A percentile compares a stretch with the other conserved stretches of the same genome.
Evolutionary conservation across 805 yeast species (phyloP).

Genomic region (Candida yuanshanica): DNA sequence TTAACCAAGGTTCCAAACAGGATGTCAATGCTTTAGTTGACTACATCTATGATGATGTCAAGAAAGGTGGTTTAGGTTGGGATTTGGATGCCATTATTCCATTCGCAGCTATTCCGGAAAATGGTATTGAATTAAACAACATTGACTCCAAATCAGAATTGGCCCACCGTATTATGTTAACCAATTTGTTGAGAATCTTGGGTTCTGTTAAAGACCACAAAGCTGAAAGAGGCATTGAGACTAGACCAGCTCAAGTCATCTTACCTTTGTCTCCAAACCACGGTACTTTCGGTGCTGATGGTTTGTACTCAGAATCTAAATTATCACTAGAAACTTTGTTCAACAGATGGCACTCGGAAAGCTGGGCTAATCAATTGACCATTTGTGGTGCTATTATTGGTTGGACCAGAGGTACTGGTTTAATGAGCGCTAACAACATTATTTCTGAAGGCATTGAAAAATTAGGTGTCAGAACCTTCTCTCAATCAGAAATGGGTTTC

Average conservation of each 20-base stretch:
- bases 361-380: constrained; percentile 91
- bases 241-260: constrained; percentile 97
- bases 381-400: constrained; percentile 98
- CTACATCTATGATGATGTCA: constrained; percentile 76
- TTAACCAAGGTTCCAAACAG: constrained; percentile 95
- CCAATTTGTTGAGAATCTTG: constrained; percentile 85
- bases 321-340: constrained; percentile 90
- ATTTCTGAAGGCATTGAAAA: constrained; percentile 97
- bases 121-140: constrained; percentile 90
- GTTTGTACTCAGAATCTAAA: constrained; percentile 97
- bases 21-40: constrained; percentile 84
- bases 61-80: constrained; percentile 94
- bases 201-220: constrained; percentile 88
- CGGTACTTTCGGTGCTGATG: constrained; percentile 98
- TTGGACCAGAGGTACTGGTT: constrained; percentile 99
- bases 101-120: constrained; percentile 98
- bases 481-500: constrained; percentile 99
- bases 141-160: constrained; percentile 94
- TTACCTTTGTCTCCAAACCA: constrained; percentile 98
- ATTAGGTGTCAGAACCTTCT: constrained; percentile 94
- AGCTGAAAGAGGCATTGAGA: constrained; percentile 67
- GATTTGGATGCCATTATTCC: constrained; percentile 95
- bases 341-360: constrained; percentile 98
- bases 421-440: constrained; percentile 95
- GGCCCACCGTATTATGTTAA: constrained; percentile 98